Evolutionary conservation across 106 monocot species (phyloP).

Genomic region (Ottelia alismoides): DNA sequence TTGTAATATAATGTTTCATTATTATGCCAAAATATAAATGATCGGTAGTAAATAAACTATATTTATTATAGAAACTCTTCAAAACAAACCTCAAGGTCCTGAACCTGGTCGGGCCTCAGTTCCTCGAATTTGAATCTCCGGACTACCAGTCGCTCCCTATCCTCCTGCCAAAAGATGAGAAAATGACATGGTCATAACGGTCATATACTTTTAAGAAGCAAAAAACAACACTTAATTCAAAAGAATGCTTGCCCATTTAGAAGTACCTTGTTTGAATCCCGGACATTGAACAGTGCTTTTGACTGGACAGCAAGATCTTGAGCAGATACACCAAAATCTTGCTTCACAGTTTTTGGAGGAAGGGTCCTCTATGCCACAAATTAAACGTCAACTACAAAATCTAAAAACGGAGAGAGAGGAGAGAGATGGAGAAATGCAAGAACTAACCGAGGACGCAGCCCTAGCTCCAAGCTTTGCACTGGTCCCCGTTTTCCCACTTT

Average conservation of each 20-base stretch:
- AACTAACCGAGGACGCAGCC: slow-evolving; percentile 28
- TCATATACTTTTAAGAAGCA: too few species aligned
- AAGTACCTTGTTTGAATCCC: slow-evolving; percentile 85
- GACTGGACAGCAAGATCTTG: slow-evolving; percentile 85
- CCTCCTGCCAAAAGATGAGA: slow-evolving; percentile 46
- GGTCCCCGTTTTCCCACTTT: slow-evolving; percentile 41
- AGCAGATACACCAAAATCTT: slow-evolving; percentile 47
- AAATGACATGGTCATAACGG: background rate
- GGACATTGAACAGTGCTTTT: slow-evolving; percentile 85
- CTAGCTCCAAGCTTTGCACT: slow-evolving; percentile 35
- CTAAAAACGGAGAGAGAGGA: background rate
- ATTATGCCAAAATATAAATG: too few species aligned
- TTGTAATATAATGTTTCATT: too few species aligned
- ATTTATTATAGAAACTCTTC: too few species aligned
- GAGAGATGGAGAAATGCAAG: background rate
- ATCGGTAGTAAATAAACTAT: too few species aligned
- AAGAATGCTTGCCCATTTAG: background rate
- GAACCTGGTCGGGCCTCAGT: slow-evolving; percentile 86
- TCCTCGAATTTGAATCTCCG: slow-evolving; percentile 97
- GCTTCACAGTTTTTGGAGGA: slow-evolving; percentile 48
- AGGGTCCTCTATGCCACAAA: slow-evolving; percentile 35
- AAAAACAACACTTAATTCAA: too few species aligned
- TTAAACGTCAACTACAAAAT: background rate
- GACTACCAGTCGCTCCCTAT: slow-evolving; percentile 68
- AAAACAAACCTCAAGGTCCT: slow-evolving; percentile 85